Evolutionary conservation across 2,329 filamentous ascomycete genomes (phyloP).

Genomic region (Monosporascus ibericus): DNA sequence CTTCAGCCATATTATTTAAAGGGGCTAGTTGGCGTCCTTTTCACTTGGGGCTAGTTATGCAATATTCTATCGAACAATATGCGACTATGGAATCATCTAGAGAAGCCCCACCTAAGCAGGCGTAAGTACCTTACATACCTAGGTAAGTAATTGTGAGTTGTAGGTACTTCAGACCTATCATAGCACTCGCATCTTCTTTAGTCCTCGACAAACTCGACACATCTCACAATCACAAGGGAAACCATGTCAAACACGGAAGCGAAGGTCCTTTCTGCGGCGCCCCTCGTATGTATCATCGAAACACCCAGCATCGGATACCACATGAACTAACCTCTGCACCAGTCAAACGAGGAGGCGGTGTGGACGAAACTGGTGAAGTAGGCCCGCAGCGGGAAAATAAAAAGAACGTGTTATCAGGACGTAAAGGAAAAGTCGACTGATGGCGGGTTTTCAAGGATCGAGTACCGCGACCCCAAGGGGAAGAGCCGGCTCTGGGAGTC

Average conservation of each 20-base stretch:
- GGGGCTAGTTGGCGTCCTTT: too few species aligned
- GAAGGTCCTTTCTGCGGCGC: conserved; percentile 37
- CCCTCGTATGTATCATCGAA: conserved; percentile 32
- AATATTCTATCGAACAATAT: too few species aligned
- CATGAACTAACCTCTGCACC: conserved; percentile 1
- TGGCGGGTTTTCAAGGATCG: conserved; percentile 36
- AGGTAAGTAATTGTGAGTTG: too few species aligned
- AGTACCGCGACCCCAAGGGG: conserved; percentile 59
- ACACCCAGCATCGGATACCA: background rate
- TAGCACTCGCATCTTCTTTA: too few species aligned
- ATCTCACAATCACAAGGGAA: background rate
- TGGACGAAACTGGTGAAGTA: conserved; percentile 58
- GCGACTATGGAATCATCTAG: too few species aligned
- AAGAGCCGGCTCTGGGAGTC: conserved; percentile 62
- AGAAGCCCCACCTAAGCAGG: too few species aligned
- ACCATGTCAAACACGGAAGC: conserved; percentile 36
- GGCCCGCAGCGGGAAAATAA: conserved; percentile 10
- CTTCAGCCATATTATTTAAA: too few species aligned
- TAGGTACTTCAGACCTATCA: too few species aligned
- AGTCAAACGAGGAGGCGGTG: conserved; percentile 47
- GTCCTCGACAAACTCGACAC: too few species aligned
- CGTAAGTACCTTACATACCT: too few species aligned
- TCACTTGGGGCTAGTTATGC: too few species aligned
- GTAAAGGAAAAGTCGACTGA: background rate
- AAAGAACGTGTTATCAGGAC: too few species aligned